A percentile compares a stretch with the other conserved stretches of the same genome.
These are phyloP conservation scores for Rhodotorula glutinis DNA, from an alignment of 1,284 basidiomycete genomes.

Conservation along the genomic window DNA sequence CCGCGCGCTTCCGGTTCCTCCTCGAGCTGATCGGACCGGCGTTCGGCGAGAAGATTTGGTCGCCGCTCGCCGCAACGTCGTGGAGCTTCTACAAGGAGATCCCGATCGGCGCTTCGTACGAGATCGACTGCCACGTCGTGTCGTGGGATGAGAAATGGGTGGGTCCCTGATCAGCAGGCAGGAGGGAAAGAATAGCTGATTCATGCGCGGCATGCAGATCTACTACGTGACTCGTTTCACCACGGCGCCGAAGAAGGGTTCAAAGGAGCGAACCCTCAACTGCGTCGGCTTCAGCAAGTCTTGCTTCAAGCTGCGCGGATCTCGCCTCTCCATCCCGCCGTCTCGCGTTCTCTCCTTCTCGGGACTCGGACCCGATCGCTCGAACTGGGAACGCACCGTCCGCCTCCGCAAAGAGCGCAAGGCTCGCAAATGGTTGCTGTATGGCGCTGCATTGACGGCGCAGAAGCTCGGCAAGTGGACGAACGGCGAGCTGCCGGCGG, in stretches of 20 bases:
- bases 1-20: slow-evolving; percentile 31
- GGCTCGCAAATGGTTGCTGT: slow-evolving; percentile 28
- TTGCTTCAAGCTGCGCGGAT: slow-evolving; percentile 38
- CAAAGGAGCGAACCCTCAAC: slow-evolving; percentile 30
- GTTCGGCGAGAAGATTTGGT: slow-evolving; percentile 26
- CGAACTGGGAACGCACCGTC: slow-evolving; percentile 29
- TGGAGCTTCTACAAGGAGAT: slow-evolving; percentile 32
- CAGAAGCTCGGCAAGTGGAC: slow-evolving; percentile 18
- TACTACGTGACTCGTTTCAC: slow-evolving; percentile 37
- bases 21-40: slow-evolving; percentile 31
- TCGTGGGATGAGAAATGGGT: slow-evolving; percentile 38
- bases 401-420: slow-evolving; percentile 13
- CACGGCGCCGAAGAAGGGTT: slow-evolving; percentile 20
- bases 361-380: slow-evolving; percentile 24
- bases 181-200: too few species aligned
- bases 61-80: slow-evolving; percentile 25
- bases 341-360: slow-evolving; percentile 33
- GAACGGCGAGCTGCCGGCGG: slow-evolving; percentile 5
- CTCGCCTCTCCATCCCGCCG: slow-evolving; percentile 38
- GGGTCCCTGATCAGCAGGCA: not conserved
- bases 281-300: slow-evolving; percentile 32
- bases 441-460: slow-evolving; percentile 26
- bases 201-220: slow-evolving; percentile 4
- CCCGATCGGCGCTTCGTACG: slow-evolving; percentile 27
- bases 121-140: slow-evolving; percentile 28